Percentiles rank a stretch among this genome's conserved stretches.
phyloP scores from a whole-genome alignment of 169 alveolate genomes.

The Cryptosporidium sp. region DNA sequence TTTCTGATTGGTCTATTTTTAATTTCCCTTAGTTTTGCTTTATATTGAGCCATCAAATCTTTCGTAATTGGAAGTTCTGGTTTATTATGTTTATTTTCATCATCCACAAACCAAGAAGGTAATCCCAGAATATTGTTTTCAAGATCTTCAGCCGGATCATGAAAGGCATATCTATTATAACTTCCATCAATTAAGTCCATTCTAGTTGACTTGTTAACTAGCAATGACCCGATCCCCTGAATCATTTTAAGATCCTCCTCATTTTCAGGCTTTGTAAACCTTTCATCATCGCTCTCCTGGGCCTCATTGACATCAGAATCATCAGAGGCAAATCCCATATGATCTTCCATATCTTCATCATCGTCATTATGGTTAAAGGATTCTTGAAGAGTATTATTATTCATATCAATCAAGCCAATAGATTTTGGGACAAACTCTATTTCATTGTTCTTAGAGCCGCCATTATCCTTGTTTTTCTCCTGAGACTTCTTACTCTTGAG shows the following conservation, averaged over 20 bases:
- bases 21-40: conserved; percentile 92
- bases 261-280: conserved; percentile 72
- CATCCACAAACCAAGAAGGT: conserved; percentile 98
- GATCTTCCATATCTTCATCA: background rate
- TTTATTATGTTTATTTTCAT: conserved; percentile 92
- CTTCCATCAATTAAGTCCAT: conserved; percentile 94
- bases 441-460: conserved; percentile 59
- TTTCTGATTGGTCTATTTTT: conserved; percentile 96
- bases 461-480: conserved; percentile 14
- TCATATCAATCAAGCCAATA: background rate
- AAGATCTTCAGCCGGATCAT: conserved; percentile 81
- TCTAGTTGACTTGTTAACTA: conserved; percentile 90
- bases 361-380: background rate
- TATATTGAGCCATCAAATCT: conserved; percentile 93
- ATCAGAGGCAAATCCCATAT: background rate
- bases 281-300: conserved; percentile 72
- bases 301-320: conserved; percentile 48
- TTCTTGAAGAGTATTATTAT: conserved; percentile 3
- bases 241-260: conserved; percentile 80
- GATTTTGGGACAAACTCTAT: conserved; percentile 77
- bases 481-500: conserved; percentile 51
- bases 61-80: conserved; percentile 95
- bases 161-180: conserved; percentile 93
- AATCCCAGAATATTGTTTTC: conserved; percentile 84
- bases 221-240: conserved; percentile 79